Evolutionary conservation across 1,139 yeast species (phyloP).

Genomic region (Debaryomycetaceae sp.): DNA sequence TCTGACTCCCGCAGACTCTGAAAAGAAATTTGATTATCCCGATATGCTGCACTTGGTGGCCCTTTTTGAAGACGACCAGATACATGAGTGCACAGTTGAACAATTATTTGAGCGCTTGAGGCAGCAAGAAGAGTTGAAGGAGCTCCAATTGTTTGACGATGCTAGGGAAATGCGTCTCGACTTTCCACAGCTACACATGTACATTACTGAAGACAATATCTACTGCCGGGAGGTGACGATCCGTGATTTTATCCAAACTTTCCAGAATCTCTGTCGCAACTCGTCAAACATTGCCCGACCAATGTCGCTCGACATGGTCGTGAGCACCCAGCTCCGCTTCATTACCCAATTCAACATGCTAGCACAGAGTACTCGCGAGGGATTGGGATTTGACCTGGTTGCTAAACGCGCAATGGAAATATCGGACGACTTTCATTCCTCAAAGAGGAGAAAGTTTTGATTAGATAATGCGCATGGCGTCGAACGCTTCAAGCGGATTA

Average conservation of each 20-base stretch:
- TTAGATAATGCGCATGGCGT: too few relatives aligned
- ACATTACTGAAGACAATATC: slow-evolving; percentile 30
- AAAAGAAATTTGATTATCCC: slow-evolving; percentile 1
- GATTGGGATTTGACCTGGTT: slow-evolving; percentile 13
- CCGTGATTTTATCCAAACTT: slow-evolving; percentile 22
- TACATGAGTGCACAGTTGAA: slow-evolving; percentile 11
- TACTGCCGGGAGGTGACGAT: slow-evolving; percentile 20
- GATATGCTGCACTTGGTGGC: slow-evolving; percentile 12
- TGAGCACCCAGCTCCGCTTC: slow-evolving; percentile 21
- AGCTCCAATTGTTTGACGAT: slow-evolving; percentile 13
- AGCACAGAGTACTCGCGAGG: slow-evolving; percentile 13
- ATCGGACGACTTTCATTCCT: neutral
- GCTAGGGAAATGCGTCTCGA: slow-evolving; percentile 22
- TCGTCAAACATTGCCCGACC: slow-evolving; percentile 3
- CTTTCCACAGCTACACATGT: slow-evolving; percentile 22
- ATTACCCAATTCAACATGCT: slow-evolving; percentile 20
- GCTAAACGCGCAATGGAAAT: neutral
- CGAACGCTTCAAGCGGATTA: too few relatives aligned
- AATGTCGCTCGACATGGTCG: slow-evolving; percentile 2
- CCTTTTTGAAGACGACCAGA: slow-evolving; percentile 12
- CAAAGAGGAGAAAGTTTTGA: neutral
- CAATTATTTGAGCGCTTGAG: slow-evolving; percentile 19
- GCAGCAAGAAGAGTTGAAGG: slow-evolving; percentile 16
- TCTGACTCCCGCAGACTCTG: slow-evolving; percentile 1
- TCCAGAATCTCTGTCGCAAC: slow-evolving; percentile 14